These are phyloP conservation scores for Penicillium soppii DNA, from an alignment of 495 filamentous ascomycete genomes.

Conservation along the genomic window DNA sequence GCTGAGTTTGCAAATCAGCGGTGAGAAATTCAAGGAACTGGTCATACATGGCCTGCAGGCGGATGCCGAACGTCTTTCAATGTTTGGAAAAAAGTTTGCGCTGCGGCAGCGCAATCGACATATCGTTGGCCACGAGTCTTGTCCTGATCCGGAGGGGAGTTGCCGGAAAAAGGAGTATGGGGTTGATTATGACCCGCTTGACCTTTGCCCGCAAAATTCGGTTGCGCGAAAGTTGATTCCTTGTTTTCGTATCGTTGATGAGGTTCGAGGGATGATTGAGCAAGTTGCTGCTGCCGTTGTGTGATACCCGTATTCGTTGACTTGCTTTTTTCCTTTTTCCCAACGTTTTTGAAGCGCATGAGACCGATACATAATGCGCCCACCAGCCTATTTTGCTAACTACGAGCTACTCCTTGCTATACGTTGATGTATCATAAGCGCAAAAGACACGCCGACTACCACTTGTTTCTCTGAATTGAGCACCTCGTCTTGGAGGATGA, in stretches of 20 bases:
- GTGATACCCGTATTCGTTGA: slow-evolving; percentile 11
- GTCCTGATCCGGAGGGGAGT: slow-evolving; percentile 16
- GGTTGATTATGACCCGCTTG: slow-evolving; percentile 21
- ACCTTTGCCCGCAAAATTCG: slow-evolving; percentile 25
- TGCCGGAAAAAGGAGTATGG: slow-evolving; percentile 22
- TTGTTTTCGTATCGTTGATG: slow-evolving; percentile 30
- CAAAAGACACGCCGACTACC: no score
- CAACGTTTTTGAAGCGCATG: not conserved
- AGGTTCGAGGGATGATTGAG: slow-evolving; percentile 24
- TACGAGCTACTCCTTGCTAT: not conserved
- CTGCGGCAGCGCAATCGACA: slow-evolving; percentile 26
- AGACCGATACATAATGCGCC: not conserved
- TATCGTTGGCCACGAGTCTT: slow-evolving; percentile 23
- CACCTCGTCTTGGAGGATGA: no score
- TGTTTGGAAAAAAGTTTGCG: slow-evolving; percentile 17
- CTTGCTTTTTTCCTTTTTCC: not conserved
- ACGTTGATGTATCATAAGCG: no score
- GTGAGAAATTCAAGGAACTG: slow-evolving; percentile 15
- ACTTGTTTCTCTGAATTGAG: no score
- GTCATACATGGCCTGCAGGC: slow-evolving; percentile 19
- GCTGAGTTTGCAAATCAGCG: slow-evolving; percentile 17
- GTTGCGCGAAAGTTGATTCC: slow-evolving; percentile 19
- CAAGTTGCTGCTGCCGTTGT: slow-evolving; percentile 17
- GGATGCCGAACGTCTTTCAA: slow-evolving; percentile 16
- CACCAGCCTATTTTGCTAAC: not conserved